Conservation (phyloP, 1,284 basidiomycete genomes). For the Pseudomicrostroma phylloplanum region DNA sequence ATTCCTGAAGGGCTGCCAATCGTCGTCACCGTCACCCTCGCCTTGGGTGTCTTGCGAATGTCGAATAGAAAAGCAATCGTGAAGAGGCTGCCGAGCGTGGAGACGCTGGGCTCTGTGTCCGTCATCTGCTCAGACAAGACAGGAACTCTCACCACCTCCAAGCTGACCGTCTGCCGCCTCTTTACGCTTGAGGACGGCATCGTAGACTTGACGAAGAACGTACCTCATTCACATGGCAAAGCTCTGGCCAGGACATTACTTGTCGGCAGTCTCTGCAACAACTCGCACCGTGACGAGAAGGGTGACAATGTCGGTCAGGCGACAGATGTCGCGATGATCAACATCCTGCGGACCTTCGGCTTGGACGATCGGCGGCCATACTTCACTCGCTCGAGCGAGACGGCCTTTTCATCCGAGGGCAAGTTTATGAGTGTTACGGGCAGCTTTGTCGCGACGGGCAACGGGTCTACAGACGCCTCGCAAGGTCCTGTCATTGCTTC, state of each 20-base stretch:
- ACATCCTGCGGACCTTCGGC: constrained; percentile 68
- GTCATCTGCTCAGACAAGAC: constrained; percentile 98
- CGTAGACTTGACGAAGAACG: constrained; percentile 57
- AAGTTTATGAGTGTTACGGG: constrained; percentile 90
- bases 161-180: constrained; percentile 83
- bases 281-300: constrained; percentile 63
- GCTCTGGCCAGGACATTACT: constrained; percentile 67
- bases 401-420: constrained; percentile 83
- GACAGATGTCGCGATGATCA: constrained; percentile 86
- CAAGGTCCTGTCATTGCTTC: constrained; percentile 48
- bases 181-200: constrained; percentile 76
- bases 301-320: constrained; percentile 77
- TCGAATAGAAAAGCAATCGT: constrained; percentile 90
- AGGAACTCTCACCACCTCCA: constrained; percentile 89
- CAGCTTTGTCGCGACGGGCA: constrained; percentile 49
- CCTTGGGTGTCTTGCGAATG: constrained; percentile 88
- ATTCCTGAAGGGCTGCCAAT: constrained; percentile 96
- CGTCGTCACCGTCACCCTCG: constrained; percentile 92
- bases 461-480: no score
- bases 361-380: constrained; percentile 64
- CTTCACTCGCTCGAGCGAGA: constrained; percentile 71
- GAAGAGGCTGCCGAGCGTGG: constrained; percentile 90
- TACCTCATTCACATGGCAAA: constrained; percentile 1
- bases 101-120: constrained; percentile 84
- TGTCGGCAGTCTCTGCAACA: constrained; percentile 58